These are phyloP conservation scores for Talaromyces sp. DNA, from an alignment of 2,329 filamentous ascomycete genomes.

Conservation along the genomic window DNA sequence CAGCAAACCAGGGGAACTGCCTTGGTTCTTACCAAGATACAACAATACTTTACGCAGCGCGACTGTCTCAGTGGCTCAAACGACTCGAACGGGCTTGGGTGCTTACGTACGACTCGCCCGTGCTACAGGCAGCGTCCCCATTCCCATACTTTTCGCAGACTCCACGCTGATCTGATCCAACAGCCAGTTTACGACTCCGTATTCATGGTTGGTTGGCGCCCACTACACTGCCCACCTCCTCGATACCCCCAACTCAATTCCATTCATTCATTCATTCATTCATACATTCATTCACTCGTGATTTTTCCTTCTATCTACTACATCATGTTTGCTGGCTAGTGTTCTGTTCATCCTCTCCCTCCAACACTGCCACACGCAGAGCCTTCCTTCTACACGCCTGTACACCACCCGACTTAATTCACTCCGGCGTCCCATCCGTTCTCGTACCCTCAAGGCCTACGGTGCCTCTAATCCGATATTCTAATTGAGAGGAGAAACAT, in stretches of 20 bases:
- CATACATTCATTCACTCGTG: not conserved
- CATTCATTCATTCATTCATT: not conserved
- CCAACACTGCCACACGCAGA: not conserved
- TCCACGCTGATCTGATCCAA: not conserved
- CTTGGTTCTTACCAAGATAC: too few relatives aligned
- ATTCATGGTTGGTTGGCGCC: not conserved
- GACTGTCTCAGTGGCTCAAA: too few relatives aligned
- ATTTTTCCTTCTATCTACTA: not conserved
- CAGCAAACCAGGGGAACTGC: not conserved
- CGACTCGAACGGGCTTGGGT: not conserved
- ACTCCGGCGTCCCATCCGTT: slow-evolving; percentile 6
- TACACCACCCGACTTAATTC: not conserved
- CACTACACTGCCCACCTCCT: slow-evolving; percentile 6
- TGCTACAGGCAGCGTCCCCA: not conserved
- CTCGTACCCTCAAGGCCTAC: not conserved
- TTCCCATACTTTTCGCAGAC: not conserved
- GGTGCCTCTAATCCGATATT: slow-evolving; percentile 13
- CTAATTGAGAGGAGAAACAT: not conserved
- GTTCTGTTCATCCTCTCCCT: not conserved
- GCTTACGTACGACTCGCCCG: slow-evolving; percentile 2
- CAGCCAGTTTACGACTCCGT: not conserved
- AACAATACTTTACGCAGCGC: too few relatives aligned
- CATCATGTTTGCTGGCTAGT: not conserved
- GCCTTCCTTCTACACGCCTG: not conserved
- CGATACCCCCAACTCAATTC: not conserved